phyloP scores from a whole-genome alignment of 768 basidiomycete genomes.

The Calocera cornea region DNA sequence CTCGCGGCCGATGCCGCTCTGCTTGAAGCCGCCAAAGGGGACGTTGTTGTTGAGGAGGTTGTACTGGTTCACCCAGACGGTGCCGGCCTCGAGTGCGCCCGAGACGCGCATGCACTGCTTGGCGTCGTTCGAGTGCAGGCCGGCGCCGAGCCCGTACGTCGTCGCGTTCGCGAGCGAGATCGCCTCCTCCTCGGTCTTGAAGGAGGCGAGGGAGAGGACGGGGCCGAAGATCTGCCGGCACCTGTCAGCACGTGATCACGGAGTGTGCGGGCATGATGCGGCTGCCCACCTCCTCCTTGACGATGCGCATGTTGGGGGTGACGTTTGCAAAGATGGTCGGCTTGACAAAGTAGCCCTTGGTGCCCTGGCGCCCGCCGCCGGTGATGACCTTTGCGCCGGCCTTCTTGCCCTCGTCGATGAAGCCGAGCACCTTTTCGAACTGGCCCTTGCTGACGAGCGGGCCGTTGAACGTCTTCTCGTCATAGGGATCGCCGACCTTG shows the following conservation, averaged over 20 bases:
- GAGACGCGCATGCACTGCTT: slow-evolving; percentile 84
- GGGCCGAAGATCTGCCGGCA: slow-evolving; percentile 76
- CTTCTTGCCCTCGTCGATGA: slow-evolving; percentile 73
- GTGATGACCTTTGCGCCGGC: slow-evolving; percentile 67
- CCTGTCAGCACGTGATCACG: too few species aligned
- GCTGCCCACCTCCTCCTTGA: slow-evolving; percentile 59
- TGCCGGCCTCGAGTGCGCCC: slow-evolving; percentile 74
- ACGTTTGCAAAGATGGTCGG: slow-evolving; percentile 84
- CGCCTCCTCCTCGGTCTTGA: slow-evolving; percentile 78
- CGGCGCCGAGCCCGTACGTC: slow-evolving; percentile 82
- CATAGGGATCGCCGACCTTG: slow-evolving; percentile 71
- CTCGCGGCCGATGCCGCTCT: slow-evolving; percentile 67
- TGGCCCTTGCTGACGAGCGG: slow-evolving; percentile 80
- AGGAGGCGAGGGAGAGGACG: slow-evolving; percentile 68
- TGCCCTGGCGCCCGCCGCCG: slow-evolving; percentile 65
- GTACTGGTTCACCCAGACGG: slow-evolving; percentile 90
- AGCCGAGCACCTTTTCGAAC: slow-evolving; percentile 74
- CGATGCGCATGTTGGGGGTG: slow-evolving; percentile 70
- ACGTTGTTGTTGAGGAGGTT: slow-evolving; percentile 72
- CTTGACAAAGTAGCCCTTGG: slow-evolving; percentile 78
- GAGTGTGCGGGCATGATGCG: too few species aligned
- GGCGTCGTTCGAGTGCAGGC: slow-evolving; percentile 76
- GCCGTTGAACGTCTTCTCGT: slow-evolving; percentile 59
- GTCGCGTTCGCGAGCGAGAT: slow-evolving; percentile 77
- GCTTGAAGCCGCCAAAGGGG: slow-evolving; percentile 93